Conservation (phyloP, 2,329 filamentous ascomycete species). For the Endothia cerciana region DNA sequence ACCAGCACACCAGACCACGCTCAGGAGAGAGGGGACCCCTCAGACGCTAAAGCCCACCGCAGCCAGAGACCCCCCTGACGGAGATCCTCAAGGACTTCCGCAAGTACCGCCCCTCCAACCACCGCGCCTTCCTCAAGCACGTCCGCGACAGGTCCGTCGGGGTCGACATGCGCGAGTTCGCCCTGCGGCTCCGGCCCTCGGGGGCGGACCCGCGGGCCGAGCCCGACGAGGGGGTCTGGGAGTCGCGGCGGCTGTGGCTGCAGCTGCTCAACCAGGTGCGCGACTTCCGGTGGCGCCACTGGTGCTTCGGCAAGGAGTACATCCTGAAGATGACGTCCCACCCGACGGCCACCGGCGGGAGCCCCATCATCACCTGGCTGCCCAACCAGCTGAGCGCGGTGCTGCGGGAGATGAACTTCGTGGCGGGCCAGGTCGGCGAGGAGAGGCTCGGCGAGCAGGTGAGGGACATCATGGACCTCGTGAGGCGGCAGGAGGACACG, state of each 20-base stretch:
- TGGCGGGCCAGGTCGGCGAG: slow-evolving; percentile 51
- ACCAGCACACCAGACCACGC: background rate
- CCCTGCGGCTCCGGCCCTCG: slow-evolving; percentile 47
- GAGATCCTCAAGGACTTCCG: slow-evolving; percentile 88
- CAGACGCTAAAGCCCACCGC: too few species aligned
- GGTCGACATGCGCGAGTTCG: slow-evolving; percentile 62
- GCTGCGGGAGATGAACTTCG: slow-evolving; percentile 68
- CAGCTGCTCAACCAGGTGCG: slow-evolving; percentile 73
- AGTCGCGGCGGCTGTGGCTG: slow-evolving; percentile 65
- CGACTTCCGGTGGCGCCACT: slow-evolving; percentile 82
- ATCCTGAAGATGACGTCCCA: slow-evolving; percentile 78
- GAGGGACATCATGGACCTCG: slow-evolving; percentile 69
- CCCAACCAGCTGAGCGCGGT: slow-evolving; percentile 81
- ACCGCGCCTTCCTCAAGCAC: slow-evolving; percentile 80
- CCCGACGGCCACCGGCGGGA: slow-evolving; percentile 79
- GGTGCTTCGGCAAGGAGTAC: slow-evolving; percentile 85
- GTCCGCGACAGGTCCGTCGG: slow-evolving; percentile 58
- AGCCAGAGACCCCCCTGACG: slow-evolving; percentile 81
- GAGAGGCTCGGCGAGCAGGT: slow-evolving; percentile 51
- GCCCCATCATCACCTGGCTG: slow-evolving; percentile 82
- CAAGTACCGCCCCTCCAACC: slow-evolving; percentile 84
- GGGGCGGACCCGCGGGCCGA: slow-evolving; percentile 32
- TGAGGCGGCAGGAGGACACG: slow-evolving; percentile 65
- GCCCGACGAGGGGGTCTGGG: slow-evolving; percentile 49
- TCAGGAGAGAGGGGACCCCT: too few species aligned